Evolutionary conservation across 2,329 filamentous ascomycete genomes (phyloP), one percentile per base, ranked within the genome.

Genomic region (Mycosphaerella sp.): DNA sequence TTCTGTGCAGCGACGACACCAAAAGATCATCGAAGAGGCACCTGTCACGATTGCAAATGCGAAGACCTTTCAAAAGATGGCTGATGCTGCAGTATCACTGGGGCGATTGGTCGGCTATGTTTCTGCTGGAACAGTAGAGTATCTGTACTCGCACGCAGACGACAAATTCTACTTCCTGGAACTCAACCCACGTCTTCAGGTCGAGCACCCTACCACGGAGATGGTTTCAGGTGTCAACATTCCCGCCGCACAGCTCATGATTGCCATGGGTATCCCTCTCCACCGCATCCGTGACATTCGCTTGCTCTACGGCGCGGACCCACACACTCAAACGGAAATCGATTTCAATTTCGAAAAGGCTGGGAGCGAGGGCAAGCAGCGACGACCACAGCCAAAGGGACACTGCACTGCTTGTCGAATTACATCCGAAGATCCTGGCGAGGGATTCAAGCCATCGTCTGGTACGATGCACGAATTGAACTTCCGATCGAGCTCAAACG

Each of bases 161-260:
- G 90, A 97, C 80, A 93, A 95, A 75, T 98, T 98, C 78, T 98
- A 97, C 81, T 98, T 98, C 79, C 79, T 98, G 62, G 93, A 98
- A 76, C 77, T 98, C 69, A 98, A 98, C 78, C 93, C 93, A 47
- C 89, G 93, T 89, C 86, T 98, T 52, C 93, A 98, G 77, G 93
- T 98, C 75, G 93, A 98, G 82, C 93, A 98, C 77, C 93, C 93
- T 44, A 98, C 92, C 50, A 98, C 93, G 29, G 93, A 98, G 73
- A 98, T 98, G 93, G 93, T 98, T 62, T 95, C 87, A 66, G 93
- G 95, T 70, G 93, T 98, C 70, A 95, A 97, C 75, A 75, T 98
- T 70, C 93, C 93, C 48, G 93, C 95, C 59, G 93, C 93, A 51
- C 93, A 98, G 78, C 86, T 98, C 50, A 93, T 98, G 78, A 86